These are phyloP conservation scores for Penicillium verhagenii DNA, from an alignment of 495 filamentous ascomycete genomes.

Conservation along the genomic window DNA sequence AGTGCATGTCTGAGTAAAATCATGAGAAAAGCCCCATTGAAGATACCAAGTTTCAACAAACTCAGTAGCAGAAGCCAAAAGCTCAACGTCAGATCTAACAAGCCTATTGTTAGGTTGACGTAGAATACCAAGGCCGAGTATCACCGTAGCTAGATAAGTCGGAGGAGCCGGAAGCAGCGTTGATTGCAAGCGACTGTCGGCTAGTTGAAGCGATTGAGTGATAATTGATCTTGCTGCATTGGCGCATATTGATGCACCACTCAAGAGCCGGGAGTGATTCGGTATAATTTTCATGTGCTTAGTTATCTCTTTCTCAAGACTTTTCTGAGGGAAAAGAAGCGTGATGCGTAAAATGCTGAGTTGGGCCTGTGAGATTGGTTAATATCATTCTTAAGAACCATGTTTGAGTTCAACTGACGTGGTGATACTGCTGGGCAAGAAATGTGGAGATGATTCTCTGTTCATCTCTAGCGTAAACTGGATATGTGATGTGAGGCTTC, in stretches of 20 bases:
- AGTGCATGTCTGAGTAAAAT: constrained; percentile 1
- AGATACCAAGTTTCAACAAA: not conserved
- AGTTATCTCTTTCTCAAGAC: not conserved
- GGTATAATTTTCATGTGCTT: not conserved
- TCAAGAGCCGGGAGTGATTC: not conserved
- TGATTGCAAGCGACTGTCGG: not conserved
- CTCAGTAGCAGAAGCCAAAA: constrained; percentile 1
- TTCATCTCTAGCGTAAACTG: not conserved
- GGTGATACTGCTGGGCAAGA: not conserved
- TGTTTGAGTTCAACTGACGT: not conserved
- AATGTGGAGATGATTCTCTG: not conserved
- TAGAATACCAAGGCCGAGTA: not conserved
- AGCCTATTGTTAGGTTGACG: not conserved
- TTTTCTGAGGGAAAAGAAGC: constrained; percentile 6
- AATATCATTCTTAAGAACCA: not conserved
- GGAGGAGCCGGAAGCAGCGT: not conserved
- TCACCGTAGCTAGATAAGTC: not conserved
- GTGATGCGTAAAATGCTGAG: constrained; percentile 7
- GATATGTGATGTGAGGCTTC: not conserved
- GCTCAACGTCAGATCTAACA: constrained; percentile 3
- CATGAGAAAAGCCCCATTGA: not conserved
- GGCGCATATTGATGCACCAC: not conserved
- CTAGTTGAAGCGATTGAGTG: not conserved
- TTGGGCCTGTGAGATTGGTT: constrained; percentile 1
- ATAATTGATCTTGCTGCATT: not conserved